Conservation (phyloP, 106 monocot genomes). For the Allium cepa region DNA sequence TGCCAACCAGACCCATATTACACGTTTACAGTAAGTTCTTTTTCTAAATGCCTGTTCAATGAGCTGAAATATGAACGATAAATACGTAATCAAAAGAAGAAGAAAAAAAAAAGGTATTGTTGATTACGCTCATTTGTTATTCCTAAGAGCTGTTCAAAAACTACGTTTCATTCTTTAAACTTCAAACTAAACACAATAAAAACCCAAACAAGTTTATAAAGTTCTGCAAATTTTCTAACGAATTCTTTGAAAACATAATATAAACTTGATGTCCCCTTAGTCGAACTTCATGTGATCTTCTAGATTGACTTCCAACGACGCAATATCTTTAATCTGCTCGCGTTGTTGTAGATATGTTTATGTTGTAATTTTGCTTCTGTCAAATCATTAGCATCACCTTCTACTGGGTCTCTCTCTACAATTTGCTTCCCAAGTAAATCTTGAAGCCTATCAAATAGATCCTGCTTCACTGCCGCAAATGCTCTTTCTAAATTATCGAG, state of each 20-base stretch:
- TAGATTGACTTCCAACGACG: not conserved
- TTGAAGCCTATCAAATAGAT: conserved; percentile 48
- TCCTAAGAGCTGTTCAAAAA: no score
- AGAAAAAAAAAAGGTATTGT: no score
- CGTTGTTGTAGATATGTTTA: not conserved
- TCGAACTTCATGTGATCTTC: not conserved
- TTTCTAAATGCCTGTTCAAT: no score
- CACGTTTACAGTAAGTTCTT: no score
- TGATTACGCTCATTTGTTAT: no score
- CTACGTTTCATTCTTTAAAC: no score
- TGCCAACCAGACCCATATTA: no score
- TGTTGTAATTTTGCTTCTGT: not conserved
- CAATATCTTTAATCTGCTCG: not conserved
- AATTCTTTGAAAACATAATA: not conserved
- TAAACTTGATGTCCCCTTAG: not conserved
- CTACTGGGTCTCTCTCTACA: conserved; percentile 37
- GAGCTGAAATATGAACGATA: no score
- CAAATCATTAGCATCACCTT: not conserved
- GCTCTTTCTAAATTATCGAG: conserved; percentile 56
- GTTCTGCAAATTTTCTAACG: not conserved
- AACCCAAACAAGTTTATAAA: no score
- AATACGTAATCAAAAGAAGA: no score
- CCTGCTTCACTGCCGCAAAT: conserved; percentile 64
- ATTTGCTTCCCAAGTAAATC: conserved; percentile 58
- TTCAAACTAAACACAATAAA: no score